Evolutionary conservation across 257 asterid genomes (phyloP), one percentile per base, ranked within the genome.

Genomic region (Solanum appendiculatum): DNA sequence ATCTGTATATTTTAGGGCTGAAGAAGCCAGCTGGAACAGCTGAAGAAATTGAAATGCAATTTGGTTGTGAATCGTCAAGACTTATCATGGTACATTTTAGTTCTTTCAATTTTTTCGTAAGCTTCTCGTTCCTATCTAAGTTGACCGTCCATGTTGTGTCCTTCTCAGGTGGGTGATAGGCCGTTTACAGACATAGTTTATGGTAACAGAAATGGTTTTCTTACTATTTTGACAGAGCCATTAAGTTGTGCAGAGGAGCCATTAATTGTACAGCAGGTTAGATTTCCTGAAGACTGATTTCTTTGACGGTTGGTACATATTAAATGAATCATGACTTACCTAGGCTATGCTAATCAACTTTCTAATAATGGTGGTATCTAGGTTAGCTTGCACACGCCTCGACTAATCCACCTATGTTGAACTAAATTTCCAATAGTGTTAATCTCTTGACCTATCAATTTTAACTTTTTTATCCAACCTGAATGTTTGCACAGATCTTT

Each of bases 11-110:
- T 83, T 20, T 81, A 97, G 99, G 88, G 89, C 88, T 86, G 89
- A 97, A 97, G 95, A 96, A 97, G 90, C 99, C 99, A 16, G 97
- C 94, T 21, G 99, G 99, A 91, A 91, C 98, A 75, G 98, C 98
- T 31, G 96, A 94, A 86, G 99, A 97, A 88, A 92, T 96, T 85
- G 99, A 95, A 91, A 93, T 85, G 70, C 95, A 92, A 82, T 97
- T 97, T 84, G 94, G 94, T 56, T 97, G 97, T 87, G 97, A 97
- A 91, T 92, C 98, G 21, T 93, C 98, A 29, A 93, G 88, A 80
- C 97, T 97, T 64, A 91, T 95, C 42, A 96, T 96, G 99, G 99
- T 97, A 87, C 25, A 34, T 39, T 16, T 60, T 46, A 29, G 46
- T 56, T 42, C 21, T 81, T 70, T 15, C 27, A 18, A 29, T 66